Base-by-base conservation (phyloP, 2,329 filamentous ascomycete species). In the Sordariomycetes sp. region DNA sequence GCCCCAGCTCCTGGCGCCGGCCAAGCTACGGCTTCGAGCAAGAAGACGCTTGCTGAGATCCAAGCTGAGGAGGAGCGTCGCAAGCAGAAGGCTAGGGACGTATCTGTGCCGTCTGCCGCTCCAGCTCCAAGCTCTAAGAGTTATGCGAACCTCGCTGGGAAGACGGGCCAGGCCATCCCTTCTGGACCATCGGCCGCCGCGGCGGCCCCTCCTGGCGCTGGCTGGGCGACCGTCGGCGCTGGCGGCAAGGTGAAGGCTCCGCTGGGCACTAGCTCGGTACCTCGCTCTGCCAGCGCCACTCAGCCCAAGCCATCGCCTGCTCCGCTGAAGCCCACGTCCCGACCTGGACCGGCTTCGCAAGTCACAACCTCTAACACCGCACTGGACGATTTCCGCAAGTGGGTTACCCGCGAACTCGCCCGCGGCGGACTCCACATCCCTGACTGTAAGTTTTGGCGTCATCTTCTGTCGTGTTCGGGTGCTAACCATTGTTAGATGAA, bases 161-260 rank as follows among this genome's bases (percentile, higher is more conserved):
- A 95, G 66, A 68, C 58, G 4, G 68, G 50, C 11, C 52, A 53
- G 21, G 57, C 64, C 16, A 58, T 54, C 39, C 45, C 58, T 16
- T 43, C 48, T 15, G 42, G 56, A 28, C 48, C 58, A 11, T 18
- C 33, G 12, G 57, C 60, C 6, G 48, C 64, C 36, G 63, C 67
- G 37, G 66, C 71, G 21, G 45, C 54, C 15, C 47, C 51, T 16
- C 45, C 51, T n/a, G 56, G 53, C 33, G 55, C 53, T 37, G 86
- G 87, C 2, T 98, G 92, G 92, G 90, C 88, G 9, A 96, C 88
- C 1, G 90, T 98, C 26, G 92, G 92, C 31, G 87, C 90, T 21
- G 82, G 88, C 44, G 92, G 92, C 11, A 98, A 95, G 64, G 75
- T 84, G 32, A 96, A 94, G 66, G 64, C 30, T 75, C 19, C 82